phyloP scores from a whole-genome alignment of 768 basidiomycete species.

The Podaxis sp. region DNA sequence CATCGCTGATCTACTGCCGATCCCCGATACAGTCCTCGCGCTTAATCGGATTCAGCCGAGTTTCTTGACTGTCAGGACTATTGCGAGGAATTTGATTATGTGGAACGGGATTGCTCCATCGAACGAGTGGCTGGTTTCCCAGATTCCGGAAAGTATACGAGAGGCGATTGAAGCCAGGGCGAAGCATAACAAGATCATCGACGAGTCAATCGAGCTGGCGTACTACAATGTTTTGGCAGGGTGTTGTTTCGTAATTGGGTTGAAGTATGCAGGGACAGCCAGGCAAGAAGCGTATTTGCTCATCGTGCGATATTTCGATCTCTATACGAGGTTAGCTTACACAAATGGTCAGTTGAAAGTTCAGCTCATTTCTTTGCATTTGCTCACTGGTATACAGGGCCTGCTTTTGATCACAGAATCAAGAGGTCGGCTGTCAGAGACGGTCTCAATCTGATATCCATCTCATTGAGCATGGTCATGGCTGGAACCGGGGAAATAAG shows the following conservation, averaged over 20 bases:
- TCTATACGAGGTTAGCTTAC: conserved; percentile 70
- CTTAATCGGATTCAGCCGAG: conserved; percentile 88
- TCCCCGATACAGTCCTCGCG: conserved; percentile 78
- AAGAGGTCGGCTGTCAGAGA: conserved; percentile 85
- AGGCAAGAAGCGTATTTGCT: conserved; percentile 84
- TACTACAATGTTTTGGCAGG: conserved; percentile 92
- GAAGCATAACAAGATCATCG: conserved; percentile 46
- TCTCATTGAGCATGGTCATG: conserved; percentile 92
- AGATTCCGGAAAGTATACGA: conserved; percentile 69
- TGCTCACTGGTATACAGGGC: conserved; percentile 42
- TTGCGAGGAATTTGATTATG: conserved; percentile 79
- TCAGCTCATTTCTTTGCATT: neutral
- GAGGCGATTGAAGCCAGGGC: conserved; percentile 55
- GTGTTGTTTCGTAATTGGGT: conserved; percentile 85
- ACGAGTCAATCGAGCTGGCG: conserved; percentile 81
- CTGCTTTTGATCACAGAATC: conserved; percentile 85
- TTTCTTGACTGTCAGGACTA: conserved; percentile 79
- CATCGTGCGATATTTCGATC: conserved; percentile 80
- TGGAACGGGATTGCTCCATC: conserved; percentile 79
- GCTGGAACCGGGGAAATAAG: conserved; percentile 95
- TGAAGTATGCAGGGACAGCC: conserved; percentile 95
- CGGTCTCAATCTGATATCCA: conserved; percentile 83
- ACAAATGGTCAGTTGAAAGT: conserved; percentile 52
- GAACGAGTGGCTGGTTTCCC: conserved; percentile 67
- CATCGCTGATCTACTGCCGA: conserved; percentile 79